Base-by-base conservation (phyloP, 176 grass and related monocot genomes). In the Avena sativa region DNA sequence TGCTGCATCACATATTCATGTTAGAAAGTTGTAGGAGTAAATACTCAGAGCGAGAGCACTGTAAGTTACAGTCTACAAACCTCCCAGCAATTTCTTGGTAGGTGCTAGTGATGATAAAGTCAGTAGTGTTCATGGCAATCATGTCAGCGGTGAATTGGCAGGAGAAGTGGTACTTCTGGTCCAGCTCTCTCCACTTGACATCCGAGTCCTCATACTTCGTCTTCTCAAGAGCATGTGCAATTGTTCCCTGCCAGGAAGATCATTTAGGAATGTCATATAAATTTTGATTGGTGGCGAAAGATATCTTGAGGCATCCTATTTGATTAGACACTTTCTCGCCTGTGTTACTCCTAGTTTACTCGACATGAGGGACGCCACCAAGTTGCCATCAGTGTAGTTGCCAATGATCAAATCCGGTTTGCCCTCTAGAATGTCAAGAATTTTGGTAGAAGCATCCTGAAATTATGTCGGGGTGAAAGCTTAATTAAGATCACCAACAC, bases 31-130 rank as follows among this genome's bases (percentile, higher is more conserved):
- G 48, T 51, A 63, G 52, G 71, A 20, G 69, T 32, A 83, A 56
- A 17, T 34, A 62, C 23, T 23, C 51, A 43, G 40, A 43, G 40
- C 40, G 0, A 28, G 57, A 80, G 74, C 32, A 78, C 19, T 90
- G 10, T 61, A 80, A 68, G 40, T 34, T 21, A 53, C 34, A 47
- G 44, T 46, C 21, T 43, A 63, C 70, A 48, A 52, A 95, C 96
- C 92, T 98, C 80, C 96, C 96, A 76, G 96, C 93, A 34, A 98
- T 98, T 85, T 98, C 96, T 86, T 98, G 96, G 81, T 94, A 98
- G 57, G 93, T 98, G 70, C 96, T 98, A 44, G 93, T 91, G 70
- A 98, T 98, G 89, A 98, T 96, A 73, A 98, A 98, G 81, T 98
- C 96, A 15, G 79, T 94, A 67, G 87, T 81, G 77, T 98, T 98